Evolutionary conservation across 1,284 basidiomycete genomes (phyloP).

Genomic region (Leccinum glutinopallens): DNA sequence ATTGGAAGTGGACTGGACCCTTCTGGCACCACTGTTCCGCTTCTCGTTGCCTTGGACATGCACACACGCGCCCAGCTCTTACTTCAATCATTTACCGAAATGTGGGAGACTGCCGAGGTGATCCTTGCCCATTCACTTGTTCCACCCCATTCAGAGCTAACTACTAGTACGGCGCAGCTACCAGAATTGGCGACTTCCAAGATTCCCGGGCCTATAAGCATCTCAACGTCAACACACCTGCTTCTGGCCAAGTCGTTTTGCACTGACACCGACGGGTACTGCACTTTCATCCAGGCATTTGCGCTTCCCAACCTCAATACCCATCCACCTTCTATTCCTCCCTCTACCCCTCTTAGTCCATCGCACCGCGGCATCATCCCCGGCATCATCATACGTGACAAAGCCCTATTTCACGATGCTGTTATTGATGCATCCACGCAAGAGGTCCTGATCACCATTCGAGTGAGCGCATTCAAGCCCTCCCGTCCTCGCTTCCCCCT

Average conservation of each 20-base stretch:
- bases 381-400: constrained; percentile 2
- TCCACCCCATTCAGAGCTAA: background rate
- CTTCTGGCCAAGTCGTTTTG: constrained; percentile 14
- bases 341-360: background rate
- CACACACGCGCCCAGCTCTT: constrained; percentile 3
- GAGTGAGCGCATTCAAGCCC: constrained; percentile 5
- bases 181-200: background rate
- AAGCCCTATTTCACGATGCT: constrained; percentile 19
- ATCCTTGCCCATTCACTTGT: background rate
- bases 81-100: background rate
- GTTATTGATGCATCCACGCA: constrained; percentile 13
- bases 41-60: constrained; percentile 25
- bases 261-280: constrained; percentile 5
- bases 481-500: constrained; percentile 7
- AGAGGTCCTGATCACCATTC: constrained; percentile 19
- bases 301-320: constrained; percentile 15
- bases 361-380: constrained; percentile 18
- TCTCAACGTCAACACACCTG: constrained; percentile 29
- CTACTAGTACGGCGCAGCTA: constrained; percentile 3
- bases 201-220: background rate
- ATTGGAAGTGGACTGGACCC: constrained; percentile 7
- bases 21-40: background rate
- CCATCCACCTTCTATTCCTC: no score
- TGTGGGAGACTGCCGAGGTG: constrained; percentile 11
- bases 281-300: constrained; percentile 17